Percentiles rank a stretch among this genome's conserved stretches.
phyloP scores from a whole-genome alignment of 495 filamentous ascomycete species.

The Alectoria sarmentosa region DNA sequence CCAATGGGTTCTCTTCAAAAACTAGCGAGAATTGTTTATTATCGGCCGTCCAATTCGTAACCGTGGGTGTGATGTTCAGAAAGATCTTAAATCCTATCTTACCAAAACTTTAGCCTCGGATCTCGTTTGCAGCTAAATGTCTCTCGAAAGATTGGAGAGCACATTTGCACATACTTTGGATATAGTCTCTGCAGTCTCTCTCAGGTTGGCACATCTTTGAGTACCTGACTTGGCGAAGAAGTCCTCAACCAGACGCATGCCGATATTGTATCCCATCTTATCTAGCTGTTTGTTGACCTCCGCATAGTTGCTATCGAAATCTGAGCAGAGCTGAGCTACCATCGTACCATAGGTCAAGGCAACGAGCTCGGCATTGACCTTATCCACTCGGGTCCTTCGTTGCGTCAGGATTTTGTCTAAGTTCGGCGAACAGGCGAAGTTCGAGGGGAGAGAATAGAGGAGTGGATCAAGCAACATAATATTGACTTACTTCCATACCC shows the following conservation, averaged over 20 bases:
- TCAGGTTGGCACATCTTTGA: slow-evolving; percentile 84
- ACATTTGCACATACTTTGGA: slow-evolving; percentile 57
- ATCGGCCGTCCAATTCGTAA: slow-evolving; percentile 93
- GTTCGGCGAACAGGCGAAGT: not conserved
- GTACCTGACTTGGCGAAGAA: slow-evolving; percentile 91
- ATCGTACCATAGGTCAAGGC: slow-evolving; percentile 97
- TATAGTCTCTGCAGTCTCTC: slow-evolving; percentile 94
- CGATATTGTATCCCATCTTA: slow-evolving; percentile 99
- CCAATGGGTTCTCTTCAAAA: slow-evolving; percentile 94
- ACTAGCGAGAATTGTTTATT: slow-evolving; percentile 93
- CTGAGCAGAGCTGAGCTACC: slow-evolving; percentile 91
- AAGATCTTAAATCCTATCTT: slow-evolving; percentile 99
- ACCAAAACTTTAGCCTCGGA: slow-evolving; percentile 2
- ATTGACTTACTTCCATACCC: slow-evolving; percentile 90
- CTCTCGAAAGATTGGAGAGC: not conserved
- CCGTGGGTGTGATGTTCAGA: slow-evolving; percentile 90
- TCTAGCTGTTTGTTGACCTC: slow-evolving; percentile 95
- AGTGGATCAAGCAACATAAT: not conserved
- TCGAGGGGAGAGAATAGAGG: not conserved
- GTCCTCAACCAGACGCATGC: slow-evolving; percentile 91
- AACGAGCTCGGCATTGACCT: slow-evolving; percentile 87
- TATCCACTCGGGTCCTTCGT: slow-evolving; percentile 55
- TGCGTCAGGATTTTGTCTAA: slow-evolving; percentile 3
- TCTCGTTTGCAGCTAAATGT: not conserved
- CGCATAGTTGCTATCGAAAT: slow-evolving; percentile 85